phyloP scores from a whole-genome alignment of 78 protist genomes.

The Polysphondylium violaceum region DNA sequence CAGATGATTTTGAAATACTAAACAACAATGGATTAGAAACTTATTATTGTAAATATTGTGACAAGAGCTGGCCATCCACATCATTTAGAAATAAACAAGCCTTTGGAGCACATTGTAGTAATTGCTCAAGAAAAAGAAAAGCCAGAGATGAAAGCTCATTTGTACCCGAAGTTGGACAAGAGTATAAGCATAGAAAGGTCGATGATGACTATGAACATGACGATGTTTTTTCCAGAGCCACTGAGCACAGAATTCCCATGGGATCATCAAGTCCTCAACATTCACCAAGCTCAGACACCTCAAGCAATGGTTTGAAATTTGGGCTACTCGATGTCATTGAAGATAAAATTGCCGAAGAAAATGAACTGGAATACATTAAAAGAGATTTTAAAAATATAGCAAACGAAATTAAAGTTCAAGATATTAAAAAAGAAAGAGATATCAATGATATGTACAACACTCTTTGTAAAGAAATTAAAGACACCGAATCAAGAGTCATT shows the following conservation, averaged over 20 bases:
- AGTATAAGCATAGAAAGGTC: not conserved
- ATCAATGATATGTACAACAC: not conserved
- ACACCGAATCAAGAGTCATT: conserved; percentile 26
- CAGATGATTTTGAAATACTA: not conserved
- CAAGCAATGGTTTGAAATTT: conserved; percentile 7
- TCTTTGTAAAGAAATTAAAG: conserved; percentile 27
- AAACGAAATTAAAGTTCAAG: conserved; percentile 48
- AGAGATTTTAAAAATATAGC: conserved; percentile 47
- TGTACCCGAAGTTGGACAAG: conserved; percentile 28
- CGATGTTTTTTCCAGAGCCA: not conserved
- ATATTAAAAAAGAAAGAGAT: conserved; percentile 48
- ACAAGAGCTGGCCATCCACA: conserved; percentile 54
- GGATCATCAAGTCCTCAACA: not conserved
- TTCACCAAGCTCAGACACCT: not conserved
- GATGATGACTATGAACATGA: not conserved
- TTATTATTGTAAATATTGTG: conserved; percentile 80
- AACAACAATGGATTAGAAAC: not conserved
- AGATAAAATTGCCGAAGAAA: conserved; percentile 66
- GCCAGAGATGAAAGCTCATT: conserved; percentile 54
- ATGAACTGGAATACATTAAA: conserved; percentile 48
- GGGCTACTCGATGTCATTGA: conserved; percentile 67
- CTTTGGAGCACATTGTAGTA: conserved; percentile 79
- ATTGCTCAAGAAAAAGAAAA: conserved; percentile 78
- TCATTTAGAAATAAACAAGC: conserved; percentile 61
- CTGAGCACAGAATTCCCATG: not conserved